phyloP scores from a whole-genome alignment of 2,329 filamentous ascomycete genomes.

The Zymoseptoria tritici region DNA sequence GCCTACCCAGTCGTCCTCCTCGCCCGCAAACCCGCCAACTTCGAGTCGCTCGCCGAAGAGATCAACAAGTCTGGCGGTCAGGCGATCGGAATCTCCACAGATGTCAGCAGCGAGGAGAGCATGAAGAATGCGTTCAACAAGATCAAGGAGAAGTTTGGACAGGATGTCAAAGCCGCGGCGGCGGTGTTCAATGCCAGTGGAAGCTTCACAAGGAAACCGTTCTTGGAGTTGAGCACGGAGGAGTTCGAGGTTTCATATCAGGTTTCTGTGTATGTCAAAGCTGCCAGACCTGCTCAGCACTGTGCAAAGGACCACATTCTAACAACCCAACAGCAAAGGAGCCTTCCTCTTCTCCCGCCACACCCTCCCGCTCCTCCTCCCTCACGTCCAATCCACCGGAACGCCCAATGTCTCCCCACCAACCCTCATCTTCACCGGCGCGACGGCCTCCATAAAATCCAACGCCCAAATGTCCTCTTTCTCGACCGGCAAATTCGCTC shows the following conservation, averaged over 20 bases:
- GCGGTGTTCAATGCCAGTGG: conserved; percentile 66
- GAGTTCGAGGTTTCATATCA: conserved; percentile 48
- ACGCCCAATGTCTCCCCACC: conserved; percentile 56
- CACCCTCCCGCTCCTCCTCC: conserved; percentile 62
- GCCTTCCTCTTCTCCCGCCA: conserved; percentile 70
- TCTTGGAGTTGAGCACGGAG: conserved; percentile 53
- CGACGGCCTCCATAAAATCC: conserved; percentile 70
- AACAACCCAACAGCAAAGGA: conserved; percentile 45
- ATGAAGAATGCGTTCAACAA: conserved; percentile 55
- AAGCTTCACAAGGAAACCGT: conserved; percentile 50
- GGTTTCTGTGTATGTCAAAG: conserved; percentile 47
- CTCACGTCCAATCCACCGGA: conserved; percentile 43
- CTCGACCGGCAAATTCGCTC: conserved; percentile 71
- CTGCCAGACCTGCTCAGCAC: too few relatives aligned
- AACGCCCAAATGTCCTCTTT: conserved; percentile 64
- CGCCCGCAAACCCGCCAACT: conserved; percentile 60
- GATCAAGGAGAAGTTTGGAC: conserved; percentile 53
- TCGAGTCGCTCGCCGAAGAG: conserved; percentile 58
- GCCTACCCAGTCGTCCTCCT: conserved; percentile 67
- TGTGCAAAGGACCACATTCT: background rate
- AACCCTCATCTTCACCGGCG: conserved; percentile 77
- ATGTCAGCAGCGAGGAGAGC: conserved; percentile 50
- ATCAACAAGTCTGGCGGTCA: conserved; percentile 61
- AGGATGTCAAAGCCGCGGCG: conserved; percentile 38
- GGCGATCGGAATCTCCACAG: conserved; percentile 63